Base-by-base conservation (phyloP, 2,329 filamentous ascomycete species). In the Ophiosphaerella korrae region DNA sequence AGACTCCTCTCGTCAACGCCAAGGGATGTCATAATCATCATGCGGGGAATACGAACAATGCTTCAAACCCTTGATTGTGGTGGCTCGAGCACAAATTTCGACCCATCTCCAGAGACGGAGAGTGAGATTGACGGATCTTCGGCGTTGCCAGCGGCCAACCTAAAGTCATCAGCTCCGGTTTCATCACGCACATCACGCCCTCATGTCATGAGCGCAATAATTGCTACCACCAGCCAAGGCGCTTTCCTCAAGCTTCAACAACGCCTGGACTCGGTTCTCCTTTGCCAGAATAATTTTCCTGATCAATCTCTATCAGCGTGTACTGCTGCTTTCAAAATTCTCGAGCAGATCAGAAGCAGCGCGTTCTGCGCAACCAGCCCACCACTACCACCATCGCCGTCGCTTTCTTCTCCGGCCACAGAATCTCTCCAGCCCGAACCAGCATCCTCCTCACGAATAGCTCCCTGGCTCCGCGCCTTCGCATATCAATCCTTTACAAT, bases 141-240 rank as follows among this genome's bases (percentile, higher is more conserved):
- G 37, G 12, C 36, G 21, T 23, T 13, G n/a, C 23, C n/a, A 21
- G 40, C 40, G 18, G 24, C 34, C 54, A 24, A 29, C 52, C 43
- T 34, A 53, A 11, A n/a, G 23, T 18, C 32, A 36, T n/a, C 44
- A 34, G 13, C 26, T 31, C 24, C 31, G 26, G 26, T 29, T 29
- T 29, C 26, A 7, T 29, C 26, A 21, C 12, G 32, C 21, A 45
- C 46, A 41, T 50, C 50, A 40, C 46, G 43, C 14, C 53, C 50
- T 16, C 53, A 56, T 32, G 36, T 56, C 7, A 50, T 53, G 50
- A 50, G 36, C 43, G 41, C 29, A 37, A 53, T 56, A 5, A 13
- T 56, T 36, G 36, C 53, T 38, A 39, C 45, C 11, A 56, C 50
- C 14, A 56, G 50, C 39, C 40, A 46, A 31, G 32, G 7, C 9